A percentile compares a stretch with the other conserved stretches of the same genome.
phyloP scores from a whole-genome alignment of 441 rosid genomes.

The Hypseocharis bilobata region DNA sequence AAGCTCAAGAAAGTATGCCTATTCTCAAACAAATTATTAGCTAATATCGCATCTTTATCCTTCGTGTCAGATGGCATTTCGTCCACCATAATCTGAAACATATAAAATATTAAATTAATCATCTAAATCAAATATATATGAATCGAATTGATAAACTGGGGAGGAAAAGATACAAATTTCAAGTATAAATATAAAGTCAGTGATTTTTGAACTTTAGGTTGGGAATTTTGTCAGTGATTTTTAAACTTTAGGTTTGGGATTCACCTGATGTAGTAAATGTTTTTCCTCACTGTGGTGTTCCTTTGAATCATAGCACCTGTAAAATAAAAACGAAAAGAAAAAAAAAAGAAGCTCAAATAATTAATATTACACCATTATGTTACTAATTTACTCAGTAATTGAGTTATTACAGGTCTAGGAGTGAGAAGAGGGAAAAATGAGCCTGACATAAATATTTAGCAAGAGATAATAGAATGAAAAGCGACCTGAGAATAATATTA shows the following conservation, averaged over 20 bases:
- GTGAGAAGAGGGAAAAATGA: not conserved
- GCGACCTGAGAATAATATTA: too few relatives aligned
- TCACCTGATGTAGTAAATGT: constrained; percentile 50
- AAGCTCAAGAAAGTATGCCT: constrained; percentile 49
- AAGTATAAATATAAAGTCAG: not conserved
- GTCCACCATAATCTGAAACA: constrained; percentile 38
- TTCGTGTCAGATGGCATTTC: constrained; percentile 36
- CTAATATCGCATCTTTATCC: constrained; percentile 38
- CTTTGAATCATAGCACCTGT: constrained; percentile 47
- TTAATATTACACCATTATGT: not conserved
- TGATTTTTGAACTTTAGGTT: not conserved
- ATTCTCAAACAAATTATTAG: constrained; percentile 40
- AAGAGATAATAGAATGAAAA: too few relatives aligned
- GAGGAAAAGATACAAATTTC: not conserved
- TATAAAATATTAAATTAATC: not conserved
- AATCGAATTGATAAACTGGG: not conserved
- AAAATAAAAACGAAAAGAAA: constrained; percentile 13
- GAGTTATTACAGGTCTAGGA: not conserved
- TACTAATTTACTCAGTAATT: not conserved
- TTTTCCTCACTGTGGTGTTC: constrained; percentile 30
- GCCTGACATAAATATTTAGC: not conserved
- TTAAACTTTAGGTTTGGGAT: constrained; percentile 6
- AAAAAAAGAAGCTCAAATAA: too few relatives aligned
- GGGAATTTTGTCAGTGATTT: constrained; percentile 8
- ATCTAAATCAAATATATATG: not conserved